phyloP scores from a whole-genome alignment of 768 basidiomycete species.

The Plicaturopsis crispa region DNA sequence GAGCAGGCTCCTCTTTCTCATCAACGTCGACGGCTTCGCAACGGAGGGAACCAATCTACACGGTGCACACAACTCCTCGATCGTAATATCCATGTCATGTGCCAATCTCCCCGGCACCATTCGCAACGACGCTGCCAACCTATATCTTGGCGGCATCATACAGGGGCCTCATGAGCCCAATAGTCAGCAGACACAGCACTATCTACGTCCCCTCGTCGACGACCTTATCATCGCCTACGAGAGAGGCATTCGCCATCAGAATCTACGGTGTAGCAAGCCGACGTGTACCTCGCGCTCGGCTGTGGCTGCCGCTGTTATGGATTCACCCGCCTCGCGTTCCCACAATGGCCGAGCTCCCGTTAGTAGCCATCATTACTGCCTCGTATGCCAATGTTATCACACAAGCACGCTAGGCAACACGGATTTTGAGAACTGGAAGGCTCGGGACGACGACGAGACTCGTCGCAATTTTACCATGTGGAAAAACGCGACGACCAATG shows the following conservation, averaged over 20 bases:
- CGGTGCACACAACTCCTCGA: constrained; percentile 19
- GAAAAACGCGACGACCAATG: constrained; percentile 1
- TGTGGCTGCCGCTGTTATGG: constrained; percentile 14
- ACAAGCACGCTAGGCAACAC: not conserved
- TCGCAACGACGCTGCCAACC: constrained; percentile 23
- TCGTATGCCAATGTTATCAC: constrained; percentile 18
- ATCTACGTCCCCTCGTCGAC: constrained; percentile 20
- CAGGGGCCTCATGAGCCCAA: constrained; percentile 21
- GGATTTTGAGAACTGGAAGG: not conserved
- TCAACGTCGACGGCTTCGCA: constrained; percentile 28
- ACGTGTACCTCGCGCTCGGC: constrained; percentile 1
- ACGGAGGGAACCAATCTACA: constrained; percentile 16
- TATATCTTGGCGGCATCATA: constrained; percentile 22
- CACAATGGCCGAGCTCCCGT: constrained; percentile 15
- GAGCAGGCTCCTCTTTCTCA: constrained; percentile 16
- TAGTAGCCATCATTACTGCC: constrained; percentile 20
- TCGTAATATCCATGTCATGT: constrained; percentile 23
- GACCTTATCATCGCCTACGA: constrained; percentile 13
- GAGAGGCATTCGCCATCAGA: constrained; percentile 13
- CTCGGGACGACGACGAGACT: constrained; percentile 1
- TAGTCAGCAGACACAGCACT: constrained; percentile 21
- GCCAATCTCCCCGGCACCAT: constrained; percentile 24
- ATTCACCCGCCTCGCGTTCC: constrained; percentile 24
- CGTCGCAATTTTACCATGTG: not conserved
- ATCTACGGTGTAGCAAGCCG: constrained; percentile 1